phyloP scores from a whole-genome alignment of 2,329 filamentous ascomycete species.

The Parafenestella ontariensis region DNA sequence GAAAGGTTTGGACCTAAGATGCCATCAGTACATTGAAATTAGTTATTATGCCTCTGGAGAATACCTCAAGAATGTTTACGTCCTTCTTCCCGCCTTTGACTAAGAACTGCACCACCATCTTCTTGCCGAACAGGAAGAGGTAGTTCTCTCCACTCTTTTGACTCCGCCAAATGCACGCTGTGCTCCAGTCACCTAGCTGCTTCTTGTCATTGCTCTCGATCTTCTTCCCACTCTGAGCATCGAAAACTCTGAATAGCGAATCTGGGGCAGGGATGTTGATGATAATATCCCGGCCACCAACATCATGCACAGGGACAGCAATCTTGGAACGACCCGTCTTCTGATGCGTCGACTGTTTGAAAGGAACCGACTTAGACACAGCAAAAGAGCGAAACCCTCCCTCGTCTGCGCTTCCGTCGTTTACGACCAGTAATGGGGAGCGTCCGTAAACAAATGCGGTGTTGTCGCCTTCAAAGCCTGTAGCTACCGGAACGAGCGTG shows the following conservation, averaged over 20 bases:
- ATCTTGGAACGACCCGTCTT: conserved; percentile 40
- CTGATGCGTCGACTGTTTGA: conserved; percentile 23
- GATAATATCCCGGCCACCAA: conserved; percentile 32
- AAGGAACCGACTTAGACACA: conserved; percentile 8
- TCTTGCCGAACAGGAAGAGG: conserved; percentile 41
- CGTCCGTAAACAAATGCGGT: conserved; percentile 34
- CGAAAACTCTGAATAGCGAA: conserved; percentile 35
- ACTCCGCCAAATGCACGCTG: conserved; percentile 38
- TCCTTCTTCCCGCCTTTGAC: conserved; percentile 15
- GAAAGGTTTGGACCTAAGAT: conserved; percentile 36
- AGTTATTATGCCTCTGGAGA: not conserved
- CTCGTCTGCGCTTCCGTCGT: conserved; percentile 39
- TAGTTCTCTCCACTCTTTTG: conserved; percentile 33
- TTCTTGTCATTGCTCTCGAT: conserved; percentile 30
- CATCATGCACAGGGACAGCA: conserved; percentile 28
- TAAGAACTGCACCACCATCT: conserved; percentile 37
- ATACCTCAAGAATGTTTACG: conserved; percentile 36
- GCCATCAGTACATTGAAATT: not conserved
- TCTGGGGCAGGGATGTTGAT: conserved; percentile 40
- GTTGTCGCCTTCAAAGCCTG: conserved; percentile 37
- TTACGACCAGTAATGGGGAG: conserved; percentile 28
- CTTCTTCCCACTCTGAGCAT: conserved; percentile 21
- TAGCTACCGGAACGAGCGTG: conserved; percentile 28
- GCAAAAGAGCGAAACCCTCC: conserved; percentile 35
- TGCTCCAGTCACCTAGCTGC: conserved; percentile 40